Conservation (phyloP, 2,329 filamentous ascomycete genomes). For the Eutypa lata region DNA sequence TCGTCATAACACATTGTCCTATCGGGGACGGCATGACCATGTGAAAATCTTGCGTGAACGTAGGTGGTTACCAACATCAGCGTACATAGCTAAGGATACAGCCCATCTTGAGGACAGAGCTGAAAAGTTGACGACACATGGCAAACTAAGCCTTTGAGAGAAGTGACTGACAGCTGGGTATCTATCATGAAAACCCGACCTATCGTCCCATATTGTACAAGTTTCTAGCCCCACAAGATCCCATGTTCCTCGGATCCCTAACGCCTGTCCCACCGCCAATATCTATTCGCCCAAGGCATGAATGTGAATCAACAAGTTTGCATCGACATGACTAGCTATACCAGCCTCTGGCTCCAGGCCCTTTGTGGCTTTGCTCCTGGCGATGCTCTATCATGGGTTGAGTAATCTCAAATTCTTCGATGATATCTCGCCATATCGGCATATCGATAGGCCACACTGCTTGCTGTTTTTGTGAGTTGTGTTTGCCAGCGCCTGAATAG, state of each 20-base stretch:
- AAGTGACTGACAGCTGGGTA: not conserved
- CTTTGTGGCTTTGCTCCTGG: conserved; percentile 50
- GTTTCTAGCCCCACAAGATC: not conserved
- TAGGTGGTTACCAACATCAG: no score
- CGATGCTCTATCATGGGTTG: conserved; percentile 84
- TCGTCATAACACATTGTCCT: no score
- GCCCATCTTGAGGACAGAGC: not conserved
- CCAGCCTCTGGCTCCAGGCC: conserved; percentile 61
- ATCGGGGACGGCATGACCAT: no score
- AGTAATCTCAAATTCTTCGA: conserved; percentile 72
- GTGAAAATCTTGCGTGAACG: no score
- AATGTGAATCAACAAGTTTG: not conserved
- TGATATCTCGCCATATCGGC: conserved; percentile 74
- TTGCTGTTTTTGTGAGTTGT: conserved; percentile 69
- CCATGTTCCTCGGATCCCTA: not conserved
- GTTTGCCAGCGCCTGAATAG: conserved; percentile 40
- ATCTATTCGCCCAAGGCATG: not conserved
- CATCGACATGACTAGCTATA: conserved; percentile 45
- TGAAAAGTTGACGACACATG: not conserved
- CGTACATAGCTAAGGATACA: not conserved
- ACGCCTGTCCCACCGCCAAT: not conserved
- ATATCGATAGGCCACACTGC: conserved; percentile 87
- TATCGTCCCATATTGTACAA: not conserved
- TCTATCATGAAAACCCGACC: not conserved
- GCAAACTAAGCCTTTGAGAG: not conserved